phyloP scores from a whole-genome alignment of 352 stramenopile genomes.

The Albugo candida region DNA sequence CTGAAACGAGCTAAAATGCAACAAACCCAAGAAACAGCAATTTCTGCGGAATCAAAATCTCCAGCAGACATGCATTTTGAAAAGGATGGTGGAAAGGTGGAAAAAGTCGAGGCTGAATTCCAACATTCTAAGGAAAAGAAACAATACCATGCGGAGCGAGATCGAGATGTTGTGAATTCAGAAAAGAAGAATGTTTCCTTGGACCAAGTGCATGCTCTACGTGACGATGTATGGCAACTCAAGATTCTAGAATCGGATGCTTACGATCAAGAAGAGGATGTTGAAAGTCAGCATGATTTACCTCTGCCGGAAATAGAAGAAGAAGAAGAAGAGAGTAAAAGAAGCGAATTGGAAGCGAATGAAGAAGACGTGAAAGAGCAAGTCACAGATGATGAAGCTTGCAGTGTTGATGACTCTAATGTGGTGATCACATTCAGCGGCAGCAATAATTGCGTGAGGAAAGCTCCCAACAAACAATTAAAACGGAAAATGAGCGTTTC shows the following conservation, averaged over 20 bases:
- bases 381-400: conserved; percentile 16
- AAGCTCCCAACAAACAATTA: conserved; percentile 23
- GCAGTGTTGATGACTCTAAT: conserved; percentile 20
- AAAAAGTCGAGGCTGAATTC: conserved; percentile 1
- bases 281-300: conserved; percentile 2
- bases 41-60: not conserved
- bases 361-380: not conserved
- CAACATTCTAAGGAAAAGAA: conserved; percentile 3
- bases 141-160: conserved; percentile 8
- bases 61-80: not conserved
- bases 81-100: conserved; percentile 1
- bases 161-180: not conserved
- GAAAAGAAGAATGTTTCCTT: conserved; percentile 44
- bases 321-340: conserved; percentile 12
- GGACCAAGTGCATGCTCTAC: conserved; percentile 47
- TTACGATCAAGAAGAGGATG: conserved; percentile 45
- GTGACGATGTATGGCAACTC: conserved; percentile 51
- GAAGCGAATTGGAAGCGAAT: conserved; percentile 1
- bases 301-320: conserved; percentile 3
- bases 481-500: conserved; percentile 81
- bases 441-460: conserved; percentile 46
- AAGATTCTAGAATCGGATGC: conserved; percentile 51
- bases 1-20: too few relatives aligned
- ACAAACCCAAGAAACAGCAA: not conserved
- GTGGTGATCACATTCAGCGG: conserved; percentile 12